phyloP scores from a whole-genome alignment of 2,329 filamentous ascomycete species.

The Sporothrix dimorphospora region DNA sequence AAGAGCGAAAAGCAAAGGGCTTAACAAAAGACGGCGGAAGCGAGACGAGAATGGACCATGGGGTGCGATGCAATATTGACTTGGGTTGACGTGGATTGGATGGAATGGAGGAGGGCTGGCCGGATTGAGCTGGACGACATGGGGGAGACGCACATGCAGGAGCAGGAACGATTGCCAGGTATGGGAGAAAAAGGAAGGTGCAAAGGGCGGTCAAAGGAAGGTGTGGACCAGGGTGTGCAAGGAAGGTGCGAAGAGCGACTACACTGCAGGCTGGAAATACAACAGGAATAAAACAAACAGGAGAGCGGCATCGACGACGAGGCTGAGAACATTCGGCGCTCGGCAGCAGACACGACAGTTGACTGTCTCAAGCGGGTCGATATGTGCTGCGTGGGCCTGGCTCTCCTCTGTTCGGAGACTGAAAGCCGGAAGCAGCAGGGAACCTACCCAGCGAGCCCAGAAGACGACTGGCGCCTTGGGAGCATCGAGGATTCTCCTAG shows the following conservation, averaged over 20 bases:
- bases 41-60: neutral
- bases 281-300: neutral
- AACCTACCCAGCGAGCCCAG: neutral
- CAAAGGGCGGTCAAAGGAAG: constrained; percentile 12
- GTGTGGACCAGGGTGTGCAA: neutral
- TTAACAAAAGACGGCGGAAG: neutral
- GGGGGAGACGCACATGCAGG: neutral
- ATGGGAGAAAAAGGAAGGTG: neutral
- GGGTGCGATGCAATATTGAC: constrained; percentile 5
- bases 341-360: neutral
- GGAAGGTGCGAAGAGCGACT: neutral
- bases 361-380: neutral
- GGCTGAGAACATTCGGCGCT: neutral
- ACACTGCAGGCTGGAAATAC: neutral
- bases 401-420: neutral
- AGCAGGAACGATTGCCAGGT: neutral
- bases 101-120: neutral
- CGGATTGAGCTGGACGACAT: neutral
- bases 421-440: neutral
- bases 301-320: neutral
- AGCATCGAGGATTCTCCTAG: constrained; percentile 1
- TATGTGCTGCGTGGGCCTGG: neutral
- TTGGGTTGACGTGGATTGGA: neutral
- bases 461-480: neutral
- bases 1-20: constrained; percentile 4